Evolutionary conservation across 139 green algal species (phyloP).

Genomic region (Chlamydomonas sp.): DNA sequence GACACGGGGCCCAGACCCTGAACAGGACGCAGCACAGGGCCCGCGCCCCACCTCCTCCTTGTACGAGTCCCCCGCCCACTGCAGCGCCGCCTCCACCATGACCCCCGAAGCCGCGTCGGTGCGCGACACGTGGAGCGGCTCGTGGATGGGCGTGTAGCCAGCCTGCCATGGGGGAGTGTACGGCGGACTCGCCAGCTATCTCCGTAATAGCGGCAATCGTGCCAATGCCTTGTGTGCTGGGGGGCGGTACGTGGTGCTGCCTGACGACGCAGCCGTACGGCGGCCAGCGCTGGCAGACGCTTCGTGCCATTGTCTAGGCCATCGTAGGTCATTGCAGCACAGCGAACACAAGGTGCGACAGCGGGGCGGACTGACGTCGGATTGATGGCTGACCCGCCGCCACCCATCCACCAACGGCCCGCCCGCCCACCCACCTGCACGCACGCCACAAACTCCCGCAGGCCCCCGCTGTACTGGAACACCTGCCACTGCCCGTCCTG

Average conservation of each 20-base stretch:
- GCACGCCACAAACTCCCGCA: conserved; percentile 91
- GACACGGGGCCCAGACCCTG: too few species aligned
- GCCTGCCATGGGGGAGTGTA: not conserved
- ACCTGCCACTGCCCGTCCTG: conserved; percentile 69
- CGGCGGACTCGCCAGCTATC: not conserved
- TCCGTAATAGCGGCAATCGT: too few species aligned
- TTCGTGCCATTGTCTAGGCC: too few species aligned
- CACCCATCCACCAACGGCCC: not conserved
- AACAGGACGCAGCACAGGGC: too few species aligned
- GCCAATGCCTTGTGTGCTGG: too few species aligned
- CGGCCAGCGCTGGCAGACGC: too few species aligned
- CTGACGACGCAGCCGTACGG: too few species aligned
- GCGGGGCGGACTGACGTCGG: too few species aligned
- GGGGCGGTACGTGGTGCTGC: too few species aligned
- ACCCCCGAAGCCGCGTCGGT: conserved; percentile 60
- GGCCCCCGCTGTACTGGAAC: conserved; percentile 79
- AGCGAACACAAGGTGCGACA: too few species aligned
- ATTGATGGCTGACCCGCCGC: not conserved
- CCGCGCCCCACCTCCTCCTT: conserved; percentile 58
- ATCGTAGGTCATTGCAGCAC: too few species aligned
- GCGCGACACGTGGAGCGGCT: conserved; percentile 56
- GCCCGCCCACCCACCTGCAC: conserved; percentile 40
- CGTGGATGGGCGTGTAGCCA: conserved; percentile 4
- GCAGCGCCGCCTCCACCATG: conserved; percentile 68
- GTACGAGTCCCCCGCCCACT: conserved; percentile 90